These are phyloP conservation scores for Carex sylvatica DNA, from an alignment of 202 grass and related monocot genomes.

Conservation along the genomic window DNA sequence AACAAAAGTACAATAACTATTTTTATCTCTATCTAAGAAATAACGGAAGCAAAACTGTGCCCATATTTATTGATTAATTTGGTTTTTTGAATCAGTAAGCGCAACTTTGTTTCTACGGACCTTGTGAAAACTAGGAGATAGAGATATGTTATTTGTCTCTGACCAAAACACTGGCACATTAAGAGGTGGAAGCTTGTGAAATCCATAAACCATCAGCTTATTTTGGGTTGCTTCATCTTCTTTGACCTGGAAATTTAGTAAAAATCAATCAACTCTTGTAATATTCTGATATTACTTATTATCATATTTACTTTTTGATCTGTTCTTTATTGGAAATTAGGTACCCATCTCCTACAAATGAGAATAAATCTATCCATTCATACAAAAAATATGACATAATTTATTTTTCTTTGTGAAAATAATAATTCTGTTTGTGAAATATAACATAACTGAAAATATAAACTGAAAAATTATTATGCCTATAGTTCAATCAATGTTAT, in stretches of 20 bases:
- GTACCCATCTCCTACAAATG: not conserved
- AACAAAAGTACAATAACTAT: not conserved
- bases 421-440: too few species aligned
- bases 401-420: too few species aligned
- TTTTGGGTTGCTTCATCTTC: constrained; percentile 14
- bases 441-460: too few species aligned
- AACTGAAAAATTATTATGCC: too few species aligned
- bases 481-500: too few species aligned
- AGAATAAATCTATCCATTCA: not conserved
- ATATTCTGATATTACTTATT: not conserved
- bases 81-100: not conserved
- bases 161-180: constrained; percentile 44
- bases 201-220: constrained; percentile 43
- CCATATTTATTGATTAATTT: too few species aligned
- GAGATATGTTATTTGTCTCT: constrained; percentile 38
- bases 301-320: not conserved
- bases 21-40: not conserved
- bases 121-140: constrained; percentile 50
- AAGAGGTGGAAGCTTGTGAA: constrained; percentile 35
- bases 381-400: not conserved
- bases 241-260: constrained; percentile 35
- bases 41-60: not conserved
- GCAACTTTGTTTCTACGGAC: constrained; percentile 14
- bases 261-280: not conserved
- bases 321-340: not conserved